These are phyloP conservation scores for Pseudoperonospora humuli DNA, from an alignment of 352 stramenopile genomes.

Conservation along the genomic window DNA sequence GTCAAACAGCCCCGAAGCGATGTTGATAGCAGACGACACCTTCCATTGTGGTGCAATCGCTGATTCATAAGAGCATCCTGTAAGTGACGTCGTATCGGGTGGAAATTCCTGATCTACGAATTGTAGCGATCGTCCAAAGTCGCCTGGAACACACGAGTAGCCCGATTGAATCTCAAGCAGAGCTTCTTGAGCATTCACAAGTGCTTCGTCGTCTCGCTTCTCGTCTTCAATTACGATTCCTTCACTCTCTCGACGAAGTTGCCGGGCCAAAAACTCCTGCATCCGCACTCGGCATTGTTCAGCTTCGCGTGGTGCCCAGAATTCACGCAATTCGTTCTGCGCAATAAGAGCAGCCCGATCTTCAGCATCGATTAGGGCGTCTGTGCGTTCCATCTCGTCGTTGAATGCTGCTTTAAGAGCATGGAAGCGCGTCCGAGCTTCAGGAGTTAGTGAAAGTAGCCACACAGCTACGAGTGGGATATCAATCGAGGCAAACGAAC, in stretches of 20 bases:
- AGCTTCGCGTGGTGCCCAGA: conserved; percentile 56
- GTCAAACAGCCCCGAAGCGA: conserved; percentile 85
- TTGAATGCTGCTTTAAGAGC: conserved; percentile 84
- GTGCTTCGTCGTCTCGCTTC: conserved; percentile 51
- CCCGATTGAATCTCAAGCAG: conserved; percentile 83
- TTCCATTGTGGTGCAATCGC: conserved; percentile 66
- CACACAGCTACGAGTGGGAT: conserved; percentile 87
- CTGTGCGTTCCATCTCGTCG: conserved; percentile 70
- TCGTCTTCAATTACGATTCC: conserved; percentile 40
- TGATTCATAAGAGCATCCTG: conserved; percentile 42
- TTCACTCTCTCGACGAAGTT: conserved; percentile 60
- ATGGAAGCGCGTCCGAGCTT: conserved; percentile 85
- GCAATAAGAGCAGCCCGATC: conserved; percentile 41
- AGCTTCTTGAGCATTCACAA: conserved; percentile 76
- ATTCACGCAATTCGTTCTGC: conserved; percentile 43
- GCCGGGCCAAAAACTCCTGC: conserved; percentile 71
- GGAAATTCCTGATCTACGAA: conserved; percentile 88
- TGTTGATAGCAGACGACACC: conserved; percentile 82
- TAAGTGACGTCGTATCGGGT: conserved; percentile 63
- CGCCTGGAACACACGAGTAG: conserved; percentile 64
- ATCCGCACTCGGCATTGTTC: conserved; percentile 58
- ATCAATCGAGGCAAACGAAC: conserved; percentile 85
- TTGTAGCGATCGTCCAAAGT: conserved; percentile 74
- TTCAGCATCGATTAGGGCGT: conserved; percentile 70
- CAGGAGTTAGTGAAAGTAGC: conserved; percentile 75